A percentile compares a stretch with the other conserved stretches of the same genome.
These are phyloP conservation scores for Apophysomyces ossiformis DNA, from an alignment of 371 early-diverging fungal species.

Conservation along the genomic window DNA sequence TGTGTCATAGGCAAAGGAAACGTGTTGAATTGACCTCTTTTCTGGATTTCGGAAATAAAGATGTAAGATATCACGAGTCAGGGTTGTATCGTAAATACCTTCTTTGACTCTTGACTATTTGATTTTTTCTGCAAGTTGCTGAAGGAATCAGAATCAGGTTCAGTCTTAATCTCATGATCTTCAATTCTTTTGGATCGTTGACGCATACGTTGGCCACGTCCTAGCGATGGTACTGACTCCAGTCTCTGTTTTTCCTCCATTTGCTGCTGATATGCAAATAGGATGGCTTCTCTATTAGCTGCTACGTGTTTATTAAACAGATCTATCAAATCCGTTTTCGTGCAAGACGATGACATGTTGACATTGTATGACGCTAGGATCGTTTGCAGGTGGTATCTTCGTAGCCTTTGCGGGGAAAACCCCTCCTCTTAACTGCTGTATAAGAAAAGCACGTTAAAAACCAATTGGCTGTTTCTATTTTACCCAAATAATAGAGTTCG, in stretches of 20 bases:
- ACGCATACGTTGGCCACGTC: conserved; percentile 11
- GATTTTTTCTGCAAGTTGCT: too few species aligned
- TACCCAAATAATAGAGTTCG: conserved; percentile 27
- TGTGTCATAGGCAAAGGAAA: too few species aligned
- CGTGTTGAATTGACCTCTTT: too few species aligned
- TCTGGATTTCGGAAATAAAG: too few species aligned
- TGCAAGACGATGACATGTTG: neutral
- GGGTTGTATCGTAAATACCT: too few species aligned
- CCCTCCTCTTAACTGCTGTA: conserved; percentile 7
- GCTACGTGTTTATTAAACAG: conserved; percentile 16
- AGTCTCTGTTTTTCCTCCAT: conserved; percentile 7
- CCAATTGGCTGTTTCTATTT: neutral
- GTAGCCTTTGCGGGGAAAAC: conserved; percentile 18
- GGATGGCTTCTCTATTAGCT: conserved; percentile 3
- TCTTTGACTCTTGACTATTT: too few species aligned
- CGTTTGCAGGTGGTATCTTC: conserved; percentile 21
- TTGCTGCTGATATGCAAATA: conserved; percentile 14
- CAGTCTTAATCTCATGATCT: neutral
- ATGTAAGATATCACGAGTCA: too few species aligned
- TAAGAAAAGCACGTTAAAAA: neutral
- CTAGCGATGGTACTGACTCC: neutral
- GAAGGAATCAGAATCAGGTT: neutral
- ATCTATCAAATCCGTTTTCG: conserved; percentile 12
- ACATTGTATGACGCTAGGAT: conserved; percentile 19
- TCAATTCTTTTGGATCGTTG: neutral